These are phyloP conservation scores for Leccinellum albellum DNA, from an alignment of 768 basidiomycete species.

Conservation along the genomic window DNA sequence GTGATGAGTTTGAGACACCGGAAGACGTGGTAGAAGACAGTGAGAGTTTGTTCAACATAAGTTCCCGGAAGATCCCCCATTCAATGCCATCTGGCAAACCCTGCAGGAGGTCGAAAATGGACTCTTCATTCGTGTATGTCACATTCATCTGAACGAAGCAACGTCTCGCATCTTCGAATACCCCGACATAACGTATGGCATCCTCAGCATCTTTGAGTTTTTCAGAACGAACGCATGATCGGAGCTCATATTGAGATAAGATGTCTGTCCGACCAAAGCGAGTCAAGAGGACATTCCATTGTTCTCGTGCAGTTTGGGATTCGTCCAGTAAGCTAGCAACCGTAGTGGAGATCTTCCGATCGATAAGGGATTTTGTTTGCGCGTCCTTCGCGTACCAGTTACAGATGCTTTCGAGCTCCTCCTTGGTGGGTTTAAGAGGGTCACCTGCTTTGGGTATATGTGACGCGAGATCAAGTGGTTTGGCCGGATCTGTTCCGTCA, in stretches of 20 bases:
- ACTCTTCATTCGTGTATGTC: background rate
- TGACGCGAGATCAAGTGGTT: background rate
- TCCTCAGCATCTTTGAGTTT: background rate
- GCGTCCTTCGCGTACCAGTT: background rate
- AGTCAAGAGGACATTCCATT: background rate
- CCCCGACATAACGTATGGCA: background rate
- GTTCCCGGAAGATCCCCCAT: background rate
- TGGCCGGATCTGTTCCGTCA: background rate
- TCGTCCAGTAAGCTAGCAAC: rapidly evolving
- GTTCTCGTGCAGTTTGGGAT: background rate
- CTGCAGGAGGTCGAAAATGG: background rate
- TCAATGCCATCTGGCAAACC: background rate
- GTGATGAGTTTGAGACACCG: too few relatives aligned
- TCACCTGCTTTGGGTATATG: rapidly evolving
- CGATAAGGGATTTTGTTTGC: background rate
- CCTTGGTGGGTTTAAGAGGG: background rate
- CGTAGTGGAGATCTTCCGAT: background rate
- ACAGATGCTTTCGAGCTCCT: background rate
- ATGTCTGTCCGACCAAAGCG: background rate
- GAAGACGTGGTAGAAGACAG: background rate
- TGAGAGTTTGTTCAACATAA: background rate
- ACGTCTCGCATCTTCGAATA: background rate
- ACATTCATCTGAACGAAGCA: background rate
- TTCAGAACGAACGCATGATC: rapidly evolving
- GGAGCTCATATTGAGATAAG: background rate